Base-by-base conservation (phyloP, 148 eudicot species). In the Limonium bicolor region DNA sequence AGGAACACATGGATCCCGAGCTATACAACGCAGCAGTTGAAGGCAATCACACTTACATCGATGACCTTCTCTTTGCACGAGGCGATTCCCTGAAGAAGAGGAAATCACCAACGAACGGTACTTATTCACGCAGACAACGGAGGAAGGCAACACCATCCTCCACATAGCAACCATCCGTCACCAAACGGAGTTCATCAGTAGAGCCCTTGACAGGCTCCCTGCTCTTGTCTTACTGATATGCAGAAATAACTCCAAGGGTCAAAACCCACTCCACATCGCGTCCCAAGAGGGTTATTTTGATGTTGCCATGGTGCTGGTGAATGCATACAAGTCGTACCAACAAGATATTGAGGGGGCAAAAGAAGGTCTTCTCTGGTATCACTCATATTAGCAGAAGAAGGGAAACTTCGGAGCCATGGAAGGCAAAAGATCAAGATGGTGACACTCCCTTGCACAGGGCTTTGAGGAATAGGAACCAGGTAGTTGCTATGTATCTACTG, bases 361-460 rank as follows among this genome's bases (percentile, higher is more conserved):
- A 60, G 45, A 0, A 51, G 56, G 34, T 64, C 63, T 9, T 54
- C 45, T 2, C 24, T 64, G 27, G 20, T 64, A 14, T 40, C 59
- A n/a, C 49, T 50, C 6, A 46, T 60, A 37, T 43, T 47, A 19
- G 59, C 48, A 13, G 74, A 64, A 51, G 61, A 55, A 32, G 74
- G 74, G 39, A 12, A 3, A 53, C 33, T 0, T 24, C 56, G 4
- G 63, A 64, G 40, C 75, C 70, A 23, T 71, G 77, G 72, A 22
- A 41, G 31, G 65, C 53, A 40, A 61, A 46, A 4, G 63, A 71
- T 50, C 55, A 58, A 0, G 40, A 53, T n/a, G 73, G 73, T 2
- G 56, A 63, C 37, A 72, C 70, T 3, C 67, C 70, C 5, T 52
- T 72, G 18, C 73, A 72, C 16, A 59, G 53, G 48, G 73, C 73